Percentiles rank a stretch among this genome's conserved stretches.
These are phyloP conservation scores for Ceriops zippeliana DNA, from an alignment of 345 rosid genomes.

Conservation along the genomic window DNA sequence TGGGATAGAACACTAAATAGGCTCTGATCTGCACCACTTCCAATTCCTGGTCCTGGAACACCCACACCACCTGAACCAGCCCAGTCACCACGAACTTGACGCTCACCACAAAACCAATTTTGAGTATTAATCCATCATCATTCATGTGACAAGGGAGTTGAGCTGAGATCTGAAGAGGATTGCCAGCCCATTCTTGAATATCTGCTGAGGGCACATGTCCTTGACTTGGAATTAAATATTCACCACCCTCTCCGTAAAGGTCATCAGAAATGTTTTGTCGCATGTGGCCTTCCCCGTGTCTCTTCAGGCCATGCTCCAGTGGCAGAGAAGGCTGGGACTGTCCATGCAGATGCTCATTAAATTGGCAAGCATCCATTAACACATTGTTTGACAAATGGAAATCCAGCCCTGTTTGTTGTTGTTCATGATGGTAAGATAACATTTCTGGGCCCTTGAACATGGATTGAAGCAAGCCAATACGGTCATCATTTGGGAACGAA, in stretches of 20 bases:
- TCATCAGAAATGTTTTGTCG: slow-evolving; percentile 52
- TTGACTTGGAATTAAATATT: slow-evolving; percentile 57
- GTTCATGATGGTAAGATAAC: slow-evolving; percentile 45
- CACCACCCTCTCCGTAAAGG: slow-evolving; percentile 49
- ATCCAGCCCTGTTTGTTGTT: slow-evolving; percentile 51
- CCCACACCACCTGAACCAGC: slow-evolving; percentile 39
- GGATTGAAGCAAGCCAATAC: slow-evolving; percentile 80
- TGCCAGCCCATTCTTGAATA: slow-evolving; percentile 55
- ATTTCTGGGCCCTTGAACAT: slow-evolving; percentile 60
- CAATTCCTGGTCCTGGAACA: slow-evolving; percentile 43
- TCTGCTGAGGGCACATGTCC: slow-evolving; percentile 40
- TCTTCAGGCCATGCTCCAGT: slow-evolving; percentile 51
- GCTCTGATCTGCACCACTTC: slow-evolving; percentile 65
- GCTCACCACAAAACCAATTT: slow-evolving; percentile 61
- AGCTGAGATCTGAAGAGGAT: slow-evolving; percentile 45
- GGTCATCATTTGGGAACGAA: slow-evolving; percentile 56
- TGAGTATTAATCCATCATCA: slow-evolving; percentile 47
- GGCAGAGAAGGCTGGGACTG: slow-evolving; percentile 49
- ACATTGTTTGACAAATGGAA: slow-evolving; percentile 50
- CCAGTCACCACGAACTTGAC: slow-evolving; percentile 65
- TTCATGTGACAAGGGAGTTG: slow-evolving; percentile 44
- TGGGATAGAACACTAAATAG: slow-evolving; percentile 66
- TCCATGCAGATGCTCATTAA: slow-evolving; percentile 55
- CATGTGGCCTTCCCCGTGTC: slow-evolving; percentile 47
- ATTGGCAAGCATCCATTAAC: slow-evolving; percentile 46